Conservation (phyloP, 208 protist species). For the Trypanosoma scelopori region DNA sequence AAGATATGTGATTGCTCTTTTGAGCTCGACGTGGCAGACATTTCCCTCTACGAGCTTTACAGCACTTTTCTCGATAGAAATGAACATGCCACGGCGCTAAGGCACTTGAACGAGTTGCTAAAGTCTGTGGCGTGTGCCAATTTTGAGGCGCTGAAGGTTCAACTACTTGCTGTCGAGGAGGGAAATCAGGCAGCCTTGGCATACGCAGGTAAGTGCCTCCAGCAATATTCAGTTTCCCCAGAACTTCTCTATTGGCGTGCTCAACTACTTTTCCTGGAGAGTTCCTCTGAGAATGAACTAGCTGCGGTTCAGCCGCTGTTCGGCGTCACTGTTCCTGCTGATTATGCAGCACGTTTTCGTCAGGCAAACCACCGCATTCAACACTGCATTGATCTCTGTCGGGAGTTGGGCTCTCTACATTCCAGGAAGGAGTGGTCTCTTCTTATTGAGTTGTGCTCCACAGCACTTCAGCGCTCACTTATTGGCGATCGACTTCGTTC, state of each 20-base stretch:
- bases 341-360: conserved; percentile 42
- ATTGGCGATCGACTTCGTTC: conserved; percentile 29
- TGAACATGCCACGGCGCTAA: conserved; percentile 43
- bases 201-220: conserved; percentile 29
- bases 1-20: conserved; percentile 32
- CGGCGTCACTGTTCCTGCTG: conserved; percentile 21
- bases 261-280: conserved; percentile 51
- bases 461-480: conserved; percentile 13
- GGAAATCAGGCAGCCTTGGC: conserved; percentile 31
- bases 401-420: conserved; percentile 21
- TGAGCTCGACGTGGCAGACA: conserved; percentile 32
- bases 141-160: conserved; percentile 53
- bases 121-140: conserved; percentile 44
- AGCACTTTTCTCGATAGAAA: conserved; percentile 34
- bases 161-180: conserved; percentile 43
- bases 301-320: conserved; percentile 31
- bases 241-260: conserved; percentile 47
- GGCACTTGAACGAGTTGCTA: conserved; percentile 43
- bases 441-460: conserved; percentile 21
- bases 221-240: conserved; percentile 33
- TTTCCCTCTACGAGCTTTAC: conserved; percentile 48
- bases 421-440: conserved; percentile 25
- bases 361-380: conserved; percentile 27
- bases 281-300: conserved; percentile 31
- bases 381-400: conserved; percentile 25